Evolutionary conservation across 177 flowering plant species (phyloP).

Genomic region (Vitis hybrid): DNA sequence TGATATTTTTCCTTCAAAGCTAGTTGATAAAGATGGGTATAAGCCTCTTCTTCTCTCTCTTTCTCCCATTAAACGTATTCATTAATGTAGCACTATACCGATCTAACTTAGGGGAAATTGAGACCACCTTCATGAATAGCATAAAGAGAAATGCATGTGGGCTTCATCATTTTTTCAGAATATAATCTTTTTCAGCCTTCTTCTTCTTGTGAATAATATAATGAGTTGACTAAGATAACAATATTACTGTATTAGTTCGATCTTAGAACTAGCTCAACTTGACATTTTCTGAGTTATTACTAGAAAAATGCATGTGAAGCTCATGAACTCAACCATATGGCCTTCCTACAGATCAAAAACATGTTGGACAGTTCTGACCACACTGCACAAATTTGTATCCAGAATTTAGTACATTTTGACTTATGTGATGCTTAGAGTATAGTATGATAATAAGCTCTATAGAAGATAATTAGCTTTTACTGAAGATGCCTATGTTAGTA

Average conservation of each 20-base stretch:
- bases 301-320: no score
- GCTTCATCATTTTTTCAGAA: constrained; percentile 19
- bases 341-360: no score
- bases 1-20: constrained; percentile 25
- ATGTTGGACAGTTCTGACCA: no score
- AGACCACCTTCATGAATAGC: constrained; percentile 12
- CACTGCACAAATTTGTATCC: no score
- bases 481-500: neutral
- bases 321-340: no score
- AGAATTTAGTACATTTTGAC: no score
- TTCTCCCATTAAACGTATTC: no score
- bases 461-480: neutral
- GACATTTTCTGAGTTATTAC: no score
- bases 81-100: no score
- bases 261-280: no score
- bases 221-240: constrained; percentile 1
- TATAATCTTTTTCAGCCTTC: neutral
- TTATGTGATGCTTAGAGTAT: neutral
- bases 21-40: neutral
- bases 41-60: constrained; percentile 1
- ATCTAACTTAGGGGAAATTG: no score
- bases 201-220: neutral
- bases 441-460: no score
- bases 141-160: constrained; percentile 20
- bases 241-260: neutral